Evolutionary conservation across 1,284 basidiomycete species (phyloP), one percentile per base, ranked within the genome.

Genomic region (Rhodotorula mucilaginosa): DNA sequence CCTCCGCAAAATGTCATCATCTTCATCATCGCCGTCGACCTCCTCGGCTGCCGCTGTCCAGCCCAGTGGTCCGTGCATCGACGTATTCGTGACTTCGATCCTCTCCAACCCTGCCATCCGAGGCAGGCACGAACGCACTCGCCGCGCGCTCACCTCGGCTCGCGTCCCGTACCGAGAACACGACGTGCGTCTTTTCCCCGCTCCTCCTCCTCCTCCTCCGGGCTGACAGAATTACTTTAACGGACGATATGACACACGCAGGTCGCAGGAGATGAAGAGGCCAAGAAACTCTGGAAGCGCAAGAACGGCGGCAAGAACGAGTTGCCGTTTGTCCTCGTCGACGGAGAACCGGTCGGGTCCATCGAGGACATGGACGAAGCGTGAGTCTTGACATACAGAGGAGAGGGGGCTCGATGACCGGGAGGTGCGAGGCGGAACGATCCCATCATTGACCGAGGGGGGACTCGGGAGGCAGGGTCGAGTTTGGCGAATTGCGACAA

Each of bases 361-460:
- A 64, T 72, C 52, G 75, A 72, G 8, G 66, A 72, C 12, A 54
- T 76, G 2, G 75, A 76, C 68, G 75, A 76, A 34, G 75, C 75
- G 75, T 75, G 26, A 49, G 73, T 62, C 12, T 3, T 2, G n/a
- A 6, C 26, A 31, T 29, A 12, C 10, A 44, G 39, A 44, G 10
- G 39, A 44, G 12, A 44, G 12, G 21, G 26, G 10, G 1, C 4
- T 29, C 8, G 1, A 13, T 16, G 26, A 44, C 10, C 39, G 2
- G 39, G 10, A 2, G 39, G 39, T 34, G 34, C 5, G 39, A 44
- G 12, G 39, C 39, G 39, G 39, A 44, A 13, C 8, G 12, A 44
- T 12, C 39, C 8, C 39, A 8, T 4, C 34, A 10, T 44, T 44
- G 39, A 44, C 39, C 39, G 12, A 2, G 12, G 39, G 39, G 12